Conservation (phyloP, 2,329 filamentous ascomycete genomes). For the Beauveria rudraprayagi region DNA sequence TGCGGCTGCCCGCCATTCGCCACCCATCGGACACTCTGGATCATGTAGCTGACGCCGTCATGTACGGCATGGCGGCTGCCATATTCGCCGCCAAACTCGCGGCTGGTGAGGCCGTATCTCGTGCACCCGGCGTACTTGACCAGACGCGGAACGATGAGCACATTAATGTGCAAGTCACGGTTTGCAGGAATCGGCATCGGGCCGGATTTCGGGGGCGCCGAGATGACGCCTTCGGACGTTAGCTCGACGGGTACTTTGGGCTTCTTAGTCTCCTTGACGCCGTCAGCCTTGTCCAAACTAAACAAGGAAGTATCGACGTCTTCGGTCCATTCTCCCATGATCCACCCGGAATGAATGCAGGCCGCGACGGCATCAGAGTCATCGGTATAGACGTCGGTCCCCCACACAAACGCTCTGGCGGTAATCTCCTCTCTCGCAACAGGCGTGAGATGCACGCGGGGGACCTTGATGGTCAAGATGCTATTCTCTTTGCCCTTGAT, state of each 20-base stretch:
- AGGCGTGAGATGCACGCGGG: conserved; percentile 65
- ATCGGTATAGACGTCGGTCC: conserved; percentile 89
- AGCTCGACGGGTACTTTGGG: conserved; percentile 22
- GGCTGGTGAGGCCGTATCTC: conserved; percentile 73
- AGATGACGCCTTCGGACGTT: conserved; percentile 37
- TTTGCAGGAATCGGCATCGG: conserved; percentile 58
- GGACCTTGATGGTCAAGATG: conserved; percentile 80
- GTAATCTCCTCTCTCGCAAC: conserved; percentile 76
- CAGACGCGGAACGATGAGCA: conserved; percentile 74
- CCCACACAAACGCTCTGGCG: conserved; percentile 73
- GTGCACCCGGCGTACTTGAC: conserved; percentile 68
- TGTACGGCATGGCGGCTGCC: conserved; percentile 45
- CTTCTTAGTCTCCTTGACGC: conserved; percentile 26
- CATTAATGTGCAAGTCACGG: conserved; percentile 77
- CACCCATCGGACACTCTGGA: conserved; percentile 77
- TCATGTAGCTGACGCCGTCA: conserved; percentile 84
- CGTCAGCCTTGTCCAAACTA: conserved; percentile 36
- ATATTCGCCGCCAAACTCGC: conserved; percentile 60
- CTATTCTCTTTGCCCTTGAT: conserved; percentile 75
- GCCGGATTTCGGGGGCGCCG: conserved; percentile 47
- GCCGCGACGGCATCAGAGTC: conserved; percentile 91
- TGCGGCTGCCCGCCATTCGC: conserved; percentile 60
- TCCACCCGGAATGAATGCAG: conserved; percentile 88
- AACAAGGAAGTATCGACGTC: conserved; percentile 66
- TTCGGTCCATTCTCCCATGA: conserved; percentile 78